phyloP scores from a whole-genome alignment of 2,329 filamentous ascomycete species.

The Colletotrichum viniferum region DNA sequence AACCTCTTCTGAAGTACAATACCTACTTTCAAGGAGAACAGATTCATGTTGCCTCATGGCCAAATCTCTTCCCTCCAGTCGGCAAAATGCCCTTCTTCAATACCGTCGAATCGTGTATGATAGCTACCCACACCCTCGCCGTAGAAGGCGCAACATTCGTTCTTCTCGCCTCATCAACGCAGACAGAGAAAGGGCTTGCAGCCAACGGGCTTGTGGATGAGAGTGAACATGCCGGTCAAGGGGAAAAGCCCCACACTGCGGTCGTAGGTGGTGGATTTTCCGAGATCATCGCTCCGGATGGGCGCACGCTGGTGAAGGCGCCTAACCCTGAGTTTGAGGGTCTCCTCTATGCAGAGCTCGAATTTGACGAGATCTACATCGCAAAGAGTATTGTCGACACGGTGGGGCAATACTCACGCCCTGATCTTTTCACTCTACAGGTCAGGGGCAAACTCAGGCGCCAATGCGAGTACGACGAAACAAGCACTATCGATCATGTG shows the following conservation, averaged over 20 bases:
- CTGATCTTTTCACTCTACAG: not conserved
- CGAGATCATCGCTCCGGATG: not conserved
- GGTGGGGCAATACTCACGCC: not conserved
- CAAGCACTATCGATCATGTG: not conserved
- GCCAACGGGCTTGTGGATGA: not conserved
- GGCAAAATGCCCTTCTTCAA: not conserved
- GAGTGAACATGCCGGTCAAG: not conserved
- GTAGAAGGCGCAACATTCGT: not conserved
- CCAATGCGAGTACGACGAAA: not conserved
- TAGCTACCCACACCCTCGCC: not conserved
- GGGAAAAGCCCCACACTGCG: not conserved
- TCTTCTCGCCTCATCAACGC: not conserved
- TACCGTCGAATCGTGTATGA: not conserved
- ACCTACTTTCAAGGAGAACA: not conserved
- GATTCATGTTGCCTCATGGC: not conserved
- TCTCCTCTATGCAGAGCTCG: not conserved
- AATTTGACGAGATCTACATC: not conserved
- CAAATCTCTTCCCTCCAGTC: not conserved
- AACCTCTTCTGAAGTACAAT: not conserved
- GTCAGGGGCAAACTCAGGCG: not conserved
- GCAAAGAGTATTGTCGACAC: not conserved
- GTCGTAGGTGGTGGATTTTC: not conserved
- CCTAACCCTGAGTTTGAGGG: not conserved
- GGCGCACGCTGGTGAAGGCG: not conserved
- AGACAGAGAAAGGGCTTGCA: not conserved